Percentiles rank a stretch among this genome's conserved stretches.
phyloP scores from a whole-genome alignment of 2,329 filamentous ascomycete genomes.

The Monilinia aucupariae region DNA sequence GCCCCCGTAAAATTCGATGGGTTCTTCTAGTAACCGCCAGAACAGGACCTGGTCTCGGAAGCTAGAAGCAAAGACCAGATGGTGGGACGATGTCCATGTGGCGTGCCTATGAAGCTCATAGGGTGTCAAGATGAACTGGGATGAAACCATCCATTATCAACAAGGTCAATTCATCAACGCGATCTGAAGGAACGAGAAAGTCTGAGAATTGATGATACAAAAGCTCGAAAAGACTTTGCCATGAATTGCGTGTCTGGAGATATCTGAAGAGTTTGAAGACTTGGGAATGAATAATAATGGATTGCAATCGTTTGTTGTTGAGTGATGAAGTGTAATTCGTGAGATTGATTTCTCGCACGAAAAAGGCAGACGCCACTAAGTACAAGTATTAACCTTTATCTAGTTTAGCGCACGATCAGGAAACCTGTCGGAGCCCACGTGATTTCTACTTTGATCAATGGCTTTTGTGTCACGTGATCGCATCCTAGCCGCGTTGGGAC shows the following conservation, averaged over 20 bases:
- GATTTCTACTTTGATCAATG: too few relatives aligned
- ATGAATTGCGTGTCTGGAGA: background rate
- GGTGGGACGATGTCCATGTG: background rate
- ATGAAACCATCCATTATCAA: constrained; percentile 10
- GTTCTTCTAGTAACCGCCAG: constrained; percentile 11
- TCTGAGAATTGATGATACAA: background rate
- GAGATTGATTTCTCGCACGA: too few relatives aligned
- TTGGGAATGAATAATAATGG: background rate
- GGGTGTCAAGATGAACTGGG: constrained; percentile 11
- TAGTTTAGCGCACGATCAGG: too few relatives aligned
- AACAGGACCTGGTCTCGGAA: background rate
- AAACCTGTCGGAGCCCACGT: too few relatives aligned
- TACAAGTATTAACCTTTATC: too few relatives aligned
- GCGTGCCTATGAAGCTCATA: constrained; percentile 10
- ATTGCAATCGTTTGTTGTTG: background rate
- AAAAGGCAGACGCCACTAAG: too few relatives aligned
- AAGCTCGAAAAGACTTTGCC: background rate
- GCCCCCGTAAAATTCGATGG: background rate
- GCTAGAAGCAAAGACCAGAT: background rate
- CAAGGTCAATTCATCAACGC: background rate
- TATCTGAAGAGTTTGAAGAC: background rate
- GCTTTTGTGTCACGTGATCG: too few relatives aligned
- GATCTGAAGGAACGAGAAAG: background rate
- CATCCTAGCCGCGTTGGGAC: too few relatives aligned
- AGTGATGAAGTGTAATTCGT: too few relatives aligned